Conservation (phyloP, 345 rosid genomes). For the Ricinus communis region DNA sequence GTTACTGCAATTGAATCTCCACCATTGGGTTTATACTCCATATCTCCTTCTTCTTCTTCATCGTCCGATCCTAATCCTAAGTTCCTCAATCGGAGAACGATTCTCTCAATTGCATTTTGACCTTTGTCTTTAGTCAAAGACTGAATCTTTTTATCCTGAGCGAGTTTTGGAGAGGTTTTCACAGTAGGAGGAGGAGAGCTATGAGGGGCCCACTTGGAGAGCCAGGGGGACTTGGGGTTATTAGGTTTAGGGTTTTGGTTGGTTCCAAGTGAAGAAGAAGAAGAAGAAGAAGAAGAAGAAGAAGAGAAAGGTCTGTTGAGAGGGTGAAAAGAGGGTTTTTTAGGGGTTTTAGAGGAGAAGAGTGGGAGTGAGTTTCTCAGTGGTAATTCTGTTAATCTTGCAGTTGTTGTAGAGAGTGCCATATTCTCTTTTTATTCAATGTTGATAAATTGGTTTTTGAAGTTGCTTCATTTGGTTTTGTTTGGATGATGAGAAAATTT, state of each 20-base stretch:
- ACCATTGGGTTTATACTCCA: slow-evolving; percentile 20
- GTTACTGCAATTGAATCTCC: slow-evolving; percentile 35
- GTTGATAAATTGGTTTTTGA: background rate
- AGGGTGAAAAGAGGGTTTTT: slow-evolving; percentile 38
- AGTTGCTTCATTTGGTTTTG: background rate
- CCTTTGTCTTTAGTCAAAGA: slow-evolving; percentile 44
- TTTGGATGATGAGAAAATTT: background rate
- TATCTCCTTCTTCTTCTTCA: slow-evolving; percentile 40
- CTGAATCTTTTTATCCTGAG: slow-evolving; percentile 22
- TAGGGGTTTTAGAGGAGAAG: slow-evolving; percentile 32
- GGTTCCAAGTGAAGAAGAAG: slow-evolving; percentile 30
- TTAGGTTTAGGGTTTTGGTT: slow-evolving; percentile 32
- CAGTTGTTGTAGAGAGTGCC: slow-evolving; percentile 42
- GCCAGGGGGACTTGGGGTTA: slow-evolving; percentile 49
- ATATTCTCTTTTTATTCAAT: slow-evolving; percentile 34
- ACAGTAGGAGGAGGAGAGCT: slow-evolving; percentile 12
- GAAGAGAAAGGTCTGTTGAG: slow-evolving; percentile 37
- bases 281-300: slow-evolving; percentile 24
- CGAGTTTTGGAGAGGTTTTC: slow-evolving; percentile 8
- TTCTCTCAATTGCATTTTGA: slow-evolving; percentile 72
- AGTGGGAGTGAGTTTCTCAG: slow-evolving; percentile 55
- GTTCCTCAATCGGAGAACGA: slow-evolving; percentile 80
- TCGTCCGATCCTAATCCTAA: slow-evolving; percentile 73
- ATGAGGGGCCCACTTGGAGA: slow-evolving; percentile 39
- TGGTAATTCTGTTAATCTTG: slow-evolving; percentile 67